Evolutionary conservation across 78 protist genomes (phyloP), one percentile per base, ranked within the genome.

Genomic region (Fonticula alba): DNA sequence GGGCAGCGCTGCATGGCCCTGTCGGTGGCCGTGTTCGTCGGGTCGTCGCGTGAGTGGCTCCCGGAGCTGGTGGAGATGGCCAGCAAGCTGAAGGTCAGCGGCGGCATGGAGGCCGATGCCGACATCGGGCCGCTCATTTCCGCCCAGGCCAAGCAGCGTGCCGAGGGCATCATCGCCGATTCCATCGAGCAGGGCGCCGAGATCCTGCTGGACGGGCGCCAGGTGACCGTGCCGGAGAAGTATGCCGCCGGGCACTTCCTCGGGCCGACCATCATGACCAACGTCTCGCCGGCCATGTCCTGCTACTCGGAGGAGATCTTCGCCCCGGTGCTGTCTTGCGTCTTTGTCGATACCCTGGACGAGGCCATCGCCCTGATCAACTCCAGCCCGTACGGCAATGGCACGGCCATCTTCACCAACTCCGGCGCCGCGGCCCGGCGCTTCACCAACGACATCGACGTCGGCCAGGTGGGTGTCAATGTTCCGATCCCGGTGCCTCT

Each of bases 1-100:
- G 98, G 98, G 10, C 96, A 94, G 83, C 85, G 98, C 40, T 94
- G 98, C 91, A 94, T 94, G 98, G 98, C 98, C 26, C 68, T 90
- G 38, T 76, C 90, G 37, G 79, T 88, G 2, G 83, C 74, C 31
- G 80, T 94, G 27, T 75, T 88, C 27, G 98, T 94, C 41, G 97
- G 97, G 47, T 85, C 80, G 56, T 43, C 94, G 10, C 31, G 47
- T 35, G 68, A 69, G 55, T 82, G 84, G 81, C 60, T 87, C 40
- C 68, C 74, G 35, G 94, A 85, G 52, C 47, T 91, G 26, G 83
- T 70, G 15, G 85, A 78, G 67, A 64, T 73, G 31, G 87, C 92
- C 26, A 32, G 31, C 49, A 58, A 58, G 35, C 78, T 87, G 51
- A 76, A 56, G 62, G 57, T 46, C 56, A 14, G n/a, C 19, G 46